Evolutionary conservation across 2,329 filamentous ascomycete species (phyloP).

Genomic region (Xenoacremonium recifei): DNA sequence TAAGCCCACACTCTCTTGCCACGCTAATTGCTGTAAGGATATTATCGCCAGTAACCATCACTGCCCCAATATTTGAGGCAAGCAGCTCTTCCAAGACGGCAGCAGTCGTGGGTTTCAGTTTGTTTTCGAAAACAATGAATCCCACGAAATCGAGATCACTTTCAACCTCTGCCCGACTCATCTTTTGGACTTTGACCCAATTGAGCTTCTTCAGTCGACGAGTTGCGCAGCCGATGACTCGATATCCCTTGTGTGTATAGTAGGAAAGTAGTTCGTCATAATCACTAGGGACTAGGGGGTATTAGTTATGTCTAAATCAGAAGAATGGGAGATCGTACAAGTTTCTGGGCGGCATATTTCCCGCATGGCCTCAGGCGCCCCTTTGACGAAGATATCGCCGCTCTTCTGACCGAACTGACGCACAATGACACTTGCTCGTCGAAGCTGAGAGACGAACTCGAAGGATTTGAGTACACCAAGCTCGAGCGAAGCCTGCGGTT

Average conservation of each 20-base stretch:
- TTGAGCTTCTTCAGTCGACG: slow-evolving; percentile 85
- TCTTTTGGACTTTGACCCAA: slow-evolving; percentile 93
- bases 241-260: slow-evolving; percentile 94
- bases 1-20: slow-evolving; percentile 81
- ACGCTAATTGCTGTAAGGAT: slow-evolving; percentile 96
- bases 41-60: slow-evolving; percentile 99
- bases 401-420: slow-evolving; percentile 82
- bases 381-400: slow-evolving; percentile 90
- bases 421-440: slow-evolving; percentile 89
- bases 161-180: slow-evolving; percentile 84
- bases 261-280: slow-evolving; percentile 86
- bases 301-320: no score
- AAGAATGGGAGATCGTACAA: slow-evolving; percentile 61
- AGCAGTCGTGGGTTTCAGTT: slow-evolving; percentile 85
- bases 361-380: slow-evolving; percentile 93
- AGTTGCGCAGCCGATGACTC: slow-evolving; percentile 92
- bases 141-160: slow-evolving; percentile 82
- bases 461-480: slow-evolving; percentile 89
- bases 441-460: slow-evolving; percentile 90
- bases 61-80: slow-evolving; percentile 78
- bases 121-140: slow-evolving; percentile 99
- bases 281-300: slow-evolving; percentile 66
- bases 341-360: slow-evolving; percentile 85
- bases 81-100: slow-evolving; percentile 79
- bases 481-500: slow-evolving; percentile 60